Conservation (phyloP, 371 early-diverging fungal genomes). For the Mucor sp. region DNA sequence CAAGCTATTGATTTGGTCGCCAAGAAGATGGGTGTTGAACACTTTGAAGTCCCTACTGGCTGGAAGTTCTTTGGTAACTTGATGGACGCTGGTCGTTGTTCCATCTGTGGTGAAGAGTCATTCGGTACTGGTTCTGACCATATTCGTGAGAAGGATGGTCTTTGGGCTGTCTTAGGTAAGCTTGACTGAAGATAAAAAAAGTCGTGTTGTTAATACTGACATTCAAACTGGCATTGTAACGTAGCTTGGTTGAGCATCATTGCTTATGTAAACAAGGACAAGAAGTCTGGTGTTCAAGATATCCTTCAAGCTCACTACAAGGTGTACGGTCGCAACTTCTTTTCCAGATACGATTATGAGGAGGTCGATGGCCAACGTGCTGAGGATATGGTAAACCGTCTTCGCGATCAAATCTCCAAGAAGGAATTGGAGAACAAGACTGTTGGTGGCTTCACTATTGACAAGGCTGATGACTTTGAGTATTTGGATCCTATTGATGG, state of each 20-base stretch:
- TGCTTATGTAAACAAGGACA: slow-evolving; percentile 70
- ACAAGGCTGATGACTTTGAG: slow-evolving; percentile 83
- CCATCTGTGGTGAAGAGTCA: slow-evolving; percentile 97
- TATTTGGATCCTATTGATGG: slow-evolving; percentile 95
- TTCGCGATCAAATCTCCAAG: slow-evolving; percentile 58
- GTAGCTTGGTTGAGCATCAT: slow-evolving; percentile 94
- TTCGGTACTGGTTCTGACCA: slow-evolving; percentile 98
- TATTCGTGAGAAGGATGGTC: slow-evolving; percentile 98
- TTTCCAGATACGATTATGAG: slow-evolving; percentile 95
- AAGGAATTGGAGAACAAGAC: slow-evolving; percentile 59
- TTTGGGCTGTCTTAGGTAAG: slow-evolving; percentile 92
- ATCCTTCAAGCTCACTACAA: slow-evolving; percentile 81
- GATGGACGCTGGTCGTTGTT: slow-evolving; percentile 95
- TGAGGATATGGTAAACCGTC: slow-evolving; percentile 72
- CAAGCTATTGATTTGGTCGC: slow-evolving; percentile 93
- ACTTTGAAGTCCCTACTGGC: slow-evolving; percentile 92
- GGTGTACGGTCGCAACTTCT: slow-evolving; percentile 95
- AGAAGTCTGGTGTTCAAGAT: slow-evolving; percentile 66
- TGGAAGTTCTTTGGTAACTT: slow-evolving; percentile 99
- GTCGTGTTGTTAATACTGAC: slow-evolving; percentile 3
- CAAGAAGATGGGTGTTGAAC: slow-evolving; percentile 70
- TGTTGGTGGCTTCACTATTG: slow-evolving; percentile 68
- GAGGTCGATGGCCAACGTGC: slow-evolving; percentile 89
- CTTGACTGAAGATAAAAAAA: not conserved
- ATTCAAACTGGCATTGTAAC: not conserved